phyloP scores from a whole-genome alignment of 139 green algal species.

The Chara braunii region DNA sequence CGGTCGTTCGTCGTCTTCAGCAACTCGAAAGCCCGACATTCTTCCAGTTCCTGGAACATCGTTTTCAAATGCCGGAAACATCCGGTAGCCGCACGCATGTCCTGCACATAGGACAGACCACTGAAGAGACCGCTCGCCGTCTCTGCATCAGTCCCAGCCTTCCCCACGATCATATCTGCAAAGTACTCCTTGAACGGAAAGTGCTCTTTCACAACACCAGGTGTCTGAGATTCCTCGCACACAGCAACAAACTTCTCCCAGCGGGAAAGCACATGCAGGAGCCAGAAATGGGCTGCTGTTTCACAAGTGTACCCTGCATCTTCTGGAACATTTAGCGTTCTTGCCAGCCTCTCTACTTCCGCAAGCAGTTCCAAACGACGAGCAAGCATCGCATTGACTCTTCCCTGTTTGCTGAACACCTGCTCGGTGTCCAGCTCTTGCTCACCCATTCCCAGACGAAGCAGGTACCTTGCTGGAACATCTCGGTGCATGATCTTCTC shows the following conservation, averaged over 20 bases:
- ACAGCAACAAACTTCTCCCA: constrained; percentile 32
- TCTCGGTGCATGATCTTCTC: constrained; percentile 82
- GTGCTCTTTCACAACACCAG: constrained; percentile 51
- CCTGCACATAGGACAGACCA: constrained; percentile 50
- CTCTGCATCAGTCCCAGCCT: too few species aligned
- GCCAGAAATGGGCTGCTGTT: constrained; percentile 91
- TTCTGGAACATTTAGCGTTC: constrained; percentile 44
- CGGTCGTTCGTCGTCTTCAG: constrained; percentile 79
- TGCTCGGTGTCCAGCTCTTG: constrained; percentile 78
- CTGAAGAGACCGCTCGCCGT: too few species aligned
- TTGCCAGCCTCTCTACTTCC: constrained; percentile 53
- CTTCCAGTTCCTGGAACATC: constrained; percentile 91
- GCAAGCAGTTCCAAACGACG: constrained; percentile 79
- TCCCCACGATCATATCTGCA: constrained; percentile 47
- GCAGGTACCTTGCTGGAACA: constrained; percentile 71
- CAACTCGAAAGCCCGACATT: constrained; percentile 94
- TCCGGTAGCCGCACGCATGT: constrained; percentile 59
- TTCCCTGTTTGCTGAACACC: constrained; percentile 73
- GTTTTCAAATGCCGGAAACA: constrained; percentile 81
- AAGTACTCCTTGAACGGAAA: constrained; percentile 94
- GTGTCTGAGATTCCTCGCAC: constrained; percentile 16
- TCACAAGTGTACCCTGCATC: constrained; percentile 90
- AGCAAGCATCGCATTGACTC: constrained; percentile 91
- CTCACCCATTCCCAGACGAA: constrained; percentile 86
- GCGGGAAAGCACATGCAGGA: constrained; percentile 82